Evolutionary conservation across 768 basidiomycete genomes (phyloP).

Genomic region (Trametes elegans): DNA sequence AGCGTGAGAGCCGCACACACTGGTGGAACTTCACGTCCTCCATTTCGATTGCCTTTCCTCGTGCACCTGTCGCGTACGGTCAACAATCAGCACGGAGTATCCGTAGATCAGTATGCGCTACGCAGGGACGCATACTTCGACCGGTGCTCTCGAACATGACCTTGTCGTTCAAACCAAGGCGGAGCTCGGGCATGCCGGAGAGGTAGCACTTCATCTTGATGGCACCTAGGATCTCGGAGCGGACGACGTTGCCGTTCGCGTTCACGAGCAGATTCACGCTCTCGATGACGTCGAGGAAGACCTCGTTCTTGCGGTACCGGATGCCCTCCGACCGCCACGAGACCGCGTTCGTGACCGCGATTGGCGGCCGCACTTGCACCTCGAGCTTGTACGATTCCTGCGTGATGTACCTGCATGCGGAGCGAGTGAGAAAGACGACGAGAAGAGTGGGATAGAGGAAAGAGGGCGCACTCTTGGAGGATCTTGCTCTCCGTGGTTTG

Average conservation of each 20-base stretch:
- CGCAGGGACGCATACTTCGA: constrained; percentile 65
- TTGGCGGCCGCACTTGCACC: constrained; percentile 87
- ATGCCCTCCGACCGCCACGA: constrained; percentile 99
- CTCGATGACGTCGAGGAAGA: constrained; percentile 98
- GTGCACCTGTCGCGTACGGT: constrained; percentile 52
- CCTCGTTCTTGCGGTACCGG: constrained; percentile 97
- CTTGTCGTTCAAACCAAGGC: constrained; percentile 96
- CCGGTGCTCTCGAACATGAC: constrained; percentile 99
- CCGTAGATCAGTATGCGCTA: neutral
- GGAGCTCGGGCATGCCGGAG: constrained; percentile 98
- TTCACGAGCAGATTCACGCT: constrained; percentile 97
- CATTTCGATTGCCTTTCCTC: constrained; percentile 99
- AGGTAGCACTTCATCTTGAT: constrained; percentile 99
- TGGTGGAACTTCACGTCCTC: constrained; percentile 99
- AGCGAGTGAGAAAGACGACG: neutral
- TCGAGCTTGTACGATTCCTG: constrained; percentile 98
- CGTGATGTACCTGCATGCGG: constrained; percentile 77
- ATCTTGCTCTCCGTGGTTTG: constrained; percentile 99
- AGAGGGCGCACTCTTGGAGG: constrained; percentile 75
- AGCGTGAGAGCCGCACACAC: constrained; percentile 94
- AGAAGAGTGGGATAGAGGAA: neutral
- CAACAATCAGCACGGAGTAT: neutral
- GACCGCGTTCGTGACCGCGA: constrained; percentile 97
- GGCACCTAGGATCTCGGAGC: constrained; percentile 96
- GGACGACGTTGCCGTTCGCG: constrained; percentile 93